These are phyloP conservation scores for Ashbya aceris DNA, from an alignment of 1,139 yeast species.

Conservation along the genomic window DNA sequence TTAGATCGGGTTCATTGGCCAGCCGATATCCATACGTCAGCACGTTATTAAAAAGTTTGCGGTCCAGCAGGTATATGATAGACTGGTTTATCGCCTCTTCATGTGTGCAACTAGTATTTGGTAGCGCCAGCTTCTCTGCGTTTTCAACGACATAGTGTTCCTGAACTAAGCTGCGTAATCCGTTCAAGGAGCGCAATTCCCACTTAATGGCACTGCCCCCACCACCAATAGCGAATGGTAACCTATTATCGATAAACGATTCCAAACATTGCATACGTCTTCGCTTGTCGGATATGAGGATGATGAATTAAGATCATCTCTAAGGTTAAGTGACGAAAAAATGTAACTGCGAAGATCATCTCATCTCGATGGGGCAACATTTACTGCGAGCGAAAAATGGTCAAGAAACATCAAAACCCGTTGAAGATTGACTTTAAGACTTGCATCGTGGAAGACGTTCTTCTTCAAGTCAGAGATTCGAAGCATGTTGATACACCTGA, in stretches of 20 bases:
- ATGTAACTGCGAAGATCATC: no score
- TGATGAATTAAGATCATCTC: no score
- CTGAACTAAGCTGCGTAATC: slow-evolving; percentile 9
- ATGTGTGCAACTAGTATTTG: slow-evolving; percentile 8
- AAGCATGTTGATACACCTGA: slow-evolving; percentile 27
- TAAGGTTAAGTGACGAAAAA: no score
- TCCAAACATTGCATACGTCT: slow-evolving; percentile 7
- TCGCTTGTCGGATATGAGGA: no score
- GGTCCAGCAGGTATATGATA: slow-evolving; percentile 11
- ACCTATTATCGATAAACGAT: slow-evolving; percentile 2
- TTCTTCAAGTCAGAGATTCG: slow-evolving; percentile 40
- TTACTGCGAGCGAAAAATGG: slow-evolving; percentile 21
- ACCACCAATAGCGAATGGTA: slow-evolving; percentile 1
- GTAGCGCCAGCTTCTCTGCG: slow-evolving; percentile 6
- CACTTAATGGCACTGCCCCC: not conserved
- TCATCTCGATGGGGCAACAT: no score
- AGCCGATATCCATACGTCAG: slow-evolving; percentile 22
- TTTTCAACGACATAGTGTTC: slow-evolving; percentile 11
- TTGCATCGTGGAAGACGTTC: slow-evolving; percentile 39
- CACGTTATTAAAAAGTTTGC: slow-evolving; percentile 15
- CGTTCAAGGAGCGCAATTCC: slow-evolving; percentile 7
- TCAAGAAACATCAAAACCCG: slow-evolving; percentile 28
- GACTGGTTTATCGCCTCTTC: slow-evolving; percentile 20
- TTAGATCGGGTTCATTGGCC: slow-evolving; percentile 14
- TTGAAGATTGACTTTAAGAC: slow-evolving; percentile 39